Evolutionary conservation across 768 basidiomycete species (phyloP).

Genomic region (Boletus eberwhitei): DNA sequence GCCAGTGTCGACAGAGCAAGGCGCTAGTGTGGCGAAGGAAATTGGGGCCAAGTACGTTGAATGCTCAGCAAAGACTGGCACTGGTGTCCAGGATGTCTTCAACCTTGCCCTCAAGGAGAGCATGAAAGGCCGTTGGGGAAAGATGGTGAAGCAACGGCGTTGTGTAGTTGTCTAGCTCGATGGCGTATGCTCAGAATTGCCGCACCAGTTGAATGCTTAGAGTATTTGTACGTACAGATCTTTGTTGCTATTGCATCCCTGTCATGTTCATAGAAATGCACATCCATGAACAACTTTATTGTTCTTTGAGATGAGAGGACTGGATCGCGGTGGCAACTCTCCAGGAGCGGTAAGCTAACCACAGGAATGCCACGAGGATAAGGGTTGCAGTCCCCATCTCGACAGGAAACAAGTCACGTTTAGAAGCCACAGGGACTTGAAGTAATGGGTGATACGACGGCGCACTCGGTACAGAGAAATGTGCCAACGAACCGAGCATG

Average conservation of each 20-base stretch:
- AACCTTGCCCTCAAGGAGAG: conserved; percentile 85
- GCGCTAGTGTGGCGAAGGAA: conserved; percentile 79
- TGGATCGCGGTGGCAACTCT: conserved; percentile 21
- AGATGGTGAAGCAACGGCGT: conserved; percentile 62
- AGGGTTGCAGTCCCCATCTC: conserved; percentile 35
- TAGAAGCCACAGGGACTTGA: conserved; percentile 35
- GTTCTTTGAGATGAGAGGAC: conserved; percentile 23
- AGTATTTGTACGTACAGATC: conserved; percentile 33
- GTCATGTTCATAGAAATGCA: conserved; percentile 6
- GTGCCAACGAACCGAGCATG: conserved; percentile 17
- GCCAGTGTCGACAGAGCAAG: conserved; percentile 82
- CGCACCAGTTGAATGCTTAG: conserved; percentile 8
- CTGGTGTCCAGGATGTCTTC: conserved; percentile 90
- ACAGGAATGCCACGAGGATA: conserved; percentile 34
- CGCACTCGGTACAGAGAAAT: conserved; percentile 17
- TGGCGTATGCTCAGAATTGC: conserved; percentile 6
- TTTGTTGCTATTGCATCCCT: conserved; percentile 23
- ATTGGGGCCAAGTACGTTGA: conserved; percentile 94
- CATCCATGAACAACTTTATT: conserved; percentile 13
- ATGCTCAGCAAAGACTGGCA: conserved; percentile 91
- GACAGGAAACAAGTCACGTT: conserved; percentile 30
- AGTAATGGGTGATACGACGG: conserved; percentile 7
- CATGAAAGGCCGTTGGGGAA: conserved; percentile 75
- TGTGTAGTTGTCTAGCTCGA: conserved; percentile 57
- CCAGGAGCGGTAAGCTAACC: conserved; percentile 28